Evolutionary conservation across 2,329 filamentous ascomycete species (phyloP).

Genomic region (Dendrostoma leiphaemia): DNA sequence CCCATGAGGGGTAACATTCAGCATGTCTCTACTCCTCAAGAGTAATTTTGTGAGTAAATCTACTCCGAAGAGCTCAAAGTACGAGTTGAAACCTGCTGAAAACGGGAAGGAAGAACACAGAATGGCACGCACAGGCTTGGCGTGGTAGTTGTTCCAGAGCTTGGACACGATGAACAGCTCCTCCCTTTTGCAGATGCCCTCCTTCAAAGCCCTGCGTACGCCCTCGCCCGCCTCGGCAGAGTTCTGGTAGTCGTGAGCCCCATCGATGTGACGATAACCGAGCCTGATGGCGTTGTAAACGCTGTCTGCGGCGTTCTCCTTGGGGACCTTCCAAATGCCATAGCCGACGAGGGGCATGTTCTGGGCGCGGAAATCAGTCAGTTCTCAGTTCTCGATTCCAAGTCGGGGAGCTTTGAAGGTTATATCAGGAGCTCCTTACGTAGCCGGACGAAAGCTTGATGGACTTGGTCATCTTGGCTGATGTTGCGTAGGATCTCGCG

Average conservation of each 20-base stretch:
- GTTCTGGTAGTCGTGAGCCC: slow-evolving; percentile 59
- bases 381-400: not conserved
- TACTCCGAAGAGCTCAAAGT: too few relatives aligned
- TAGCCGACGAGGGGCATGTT: slow-evolving; percentile 39
- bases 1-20: too few relatives aligned
- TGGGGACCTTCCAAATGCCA: slow-evolving; percentile 40
- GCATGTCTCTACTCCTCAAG: too few relatives aligned
- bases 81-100: too few relatives aligned
- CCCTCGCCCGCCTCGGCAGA: slow-evolving; percentile 65
- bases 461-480: slow-evolving; percentile 13
- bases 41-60: too few relatives aligned
- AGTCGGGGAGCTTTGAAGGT: not conserved
- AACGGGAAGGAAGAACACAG: too few relatives aligned
- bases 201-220: slow-evolving; percentile 53
- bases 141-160: slow-evolving; percentile 64
- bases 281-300: slow-evolving; percentile 62
- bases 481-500: slow-evolving; percentile 4
- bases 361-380: slow-evolving; percentile 21
- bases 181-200: slow-evolving; percentile 61
- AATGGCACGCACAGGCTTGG: too few relatives aligned
- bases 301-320: slow-evolving; percentile 36
- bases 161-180: slow-evolving; percentile 68
- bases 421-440: slow-evolving; percentile 23
- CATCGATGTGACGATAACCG: slow-evolving; percentile 52
- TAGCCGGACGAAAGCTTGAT: slow-evolving; percentile 35